A percentile compares a stretch with the other conserved stretches of the same genome.
Conservation (phyloP, 768 basidiomycete genomes). For the Panaeolus papilionaceus region DNA sequence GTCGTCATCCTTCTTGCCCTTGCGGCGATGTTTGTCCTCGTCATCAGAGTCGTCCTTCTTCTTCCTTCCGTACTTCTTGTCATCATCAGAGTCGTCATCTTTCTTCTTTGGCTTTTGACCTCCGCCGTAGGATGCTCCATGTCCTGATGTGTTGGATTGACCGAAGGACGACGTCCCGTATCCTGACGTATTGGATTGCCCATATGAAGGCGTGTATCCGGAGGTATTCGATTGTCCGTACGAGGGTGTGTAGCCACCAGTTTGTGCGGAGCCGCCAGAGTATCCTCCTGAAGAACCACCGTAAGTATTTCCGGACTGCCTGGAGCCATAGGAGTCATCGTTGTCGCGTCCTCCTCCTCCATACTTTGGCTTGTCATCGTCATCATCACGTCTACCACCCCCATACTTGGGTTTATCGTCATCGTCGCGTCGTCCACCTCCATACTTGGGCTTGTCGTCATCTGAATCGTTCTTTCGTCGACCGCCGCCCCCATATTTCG, state of each 20-base stretch:
- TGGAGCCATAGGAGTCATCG: conserved; percentile 13
- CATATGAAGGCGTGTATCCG: conserved; percentile 26
- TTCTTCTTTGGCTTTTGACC: conserved; percentile 5
- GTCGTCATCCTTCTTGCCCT: conserved; percentile 14
- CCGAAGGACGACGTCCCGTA: conserved; percentile 13
- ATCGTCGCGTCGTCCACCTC: conserved; percentile 10
- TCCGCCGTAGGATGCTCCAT: neutral
- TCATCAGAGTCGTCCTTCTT: conserved; percentile 21
- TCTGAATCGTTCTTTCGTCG: conserved; percentile 11
- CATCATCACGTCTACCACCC: conserved; percentile 3
- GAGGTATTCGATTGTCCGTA: conserved; percentile 20
- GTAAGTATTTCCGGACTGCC: conserved; percentile 5
- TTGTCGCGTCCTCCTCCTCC: conserved; percentile 17
- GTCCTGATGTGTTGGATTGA: neutral
- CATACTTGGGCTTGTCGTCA: conserved; percentile 17
- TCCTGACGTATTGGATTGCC: conserved; percentile 18
- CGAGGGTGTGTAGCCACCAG: conserved; percentile 23
- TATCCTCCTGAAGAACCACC: conserved; percentile 1
- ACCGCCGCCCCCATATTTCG: neutral
- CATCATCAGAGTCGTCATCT: conserved; percentile 19
- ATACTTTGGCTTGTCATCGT: conserved; percentile 17
- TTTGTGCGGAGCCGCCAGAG: neutral
- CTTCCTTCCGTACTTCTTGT: conserved; percentile 17
- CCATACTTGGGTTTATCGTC: conserved; percentile 18
- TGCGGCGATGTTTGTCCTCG: conserved; percentile 19